phyloP scores from a whole-genome alignment of 805 yeast species.

The Cyberlindnera subsufficiens region DNA sequence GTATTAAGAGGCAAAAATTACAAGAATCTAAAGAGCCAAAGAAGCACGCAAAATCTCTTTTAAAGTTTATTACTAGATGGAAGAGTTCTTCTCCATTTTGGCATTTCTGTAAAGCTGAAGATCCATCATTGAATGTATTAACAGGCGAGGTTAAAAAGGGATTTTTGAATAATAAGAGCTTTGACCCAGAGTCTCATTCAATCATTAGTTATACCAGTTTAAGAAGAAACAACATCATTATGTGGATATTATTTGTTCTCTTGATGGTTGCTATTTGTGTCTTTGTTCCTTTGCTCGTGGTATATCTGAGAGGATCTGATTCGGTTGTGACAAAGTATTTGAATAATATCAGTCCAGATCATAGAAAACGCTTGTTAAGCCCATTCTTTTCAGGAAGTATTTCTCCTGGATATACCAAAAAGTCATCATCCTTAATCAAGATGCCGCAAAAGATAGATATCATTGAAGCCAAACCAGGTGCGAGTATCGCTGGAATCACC shows the following conservation, averaged over 20 bases:
- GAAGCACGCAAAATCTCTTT: not conserved
- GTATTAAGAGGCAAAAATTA: constrained; percentile 2
- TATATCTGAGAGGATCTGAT: constrained; percentile 29
- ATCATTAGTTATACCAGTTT: not conserved
- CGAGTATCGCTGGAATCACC: constrained; percentile 20
- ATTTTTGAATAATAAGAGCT: not conserved
- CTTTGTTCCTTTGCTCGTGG: constrained; percentile 17
- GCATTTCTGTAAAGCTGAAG: constrained; percentile 14
- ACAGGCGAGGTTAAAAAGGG: not conserved
- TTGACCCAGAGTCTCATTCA: constrained; percentile 1
- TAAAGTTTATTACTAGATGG: not conserved
- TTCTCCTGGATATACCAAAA: not conserved
- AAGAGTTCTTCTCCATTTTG: constrained; percentile 5
- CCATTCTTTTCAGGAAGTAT: not conserved
- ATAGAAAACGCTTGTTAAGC: constrained; percentile 18
- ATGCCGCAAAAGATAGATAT: not conserved
- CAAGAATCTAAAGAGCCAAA: constrained; percentile 1
- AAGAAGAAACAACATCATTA: constrained; percentile 5
- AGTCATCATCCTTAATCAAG: not conserved
- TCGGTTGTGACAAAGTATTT: constrained; percentile 25
- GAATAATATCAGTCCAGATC: constrained; percentile 19
- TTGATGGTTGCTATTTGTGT: constrained; percentile 14
- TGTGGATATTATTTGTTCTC: constrained; percentile 17
- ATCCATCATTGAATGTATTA: constrained; percentile 7
- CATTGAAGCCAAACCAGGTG: constrained; percentile 2